phyloP scores from a whole-genome alignment of 2,329 filamentous ascomycete species.

The Diaporthe humulicola region DNA sequence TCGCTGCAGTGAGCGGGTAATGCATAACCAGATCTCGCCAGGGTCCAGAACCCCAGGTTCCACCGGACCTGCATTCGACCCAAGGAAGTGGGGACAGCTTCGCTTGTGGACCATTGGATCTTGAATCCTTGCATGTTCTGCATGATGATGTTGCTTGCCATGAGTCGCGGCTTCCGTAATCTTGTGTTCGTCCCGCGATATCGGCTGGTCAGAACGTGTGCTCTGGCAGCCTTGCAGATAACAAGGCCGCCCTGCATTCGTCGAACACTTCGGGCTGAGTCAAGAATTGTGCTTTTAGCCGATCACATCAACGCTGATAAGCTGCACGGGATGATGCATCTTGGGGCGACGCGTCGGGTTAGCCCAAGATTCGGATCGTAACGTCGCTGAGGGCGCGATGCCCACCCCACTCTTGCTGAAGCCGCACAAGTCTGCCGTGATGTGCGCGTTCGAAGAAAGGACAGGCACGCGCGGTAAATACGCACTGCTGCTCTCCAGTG shows the following conservation, averaged over 20 bases:
- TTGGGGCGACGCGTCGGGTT: neutral
- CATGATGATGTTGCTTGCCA: conserved; percentile 37
- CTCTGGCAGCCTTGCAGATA: conserved; percentile 25
- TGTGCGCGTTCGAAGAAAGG: neutral
- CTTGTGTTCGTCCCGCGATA: conserved; percentile 32
- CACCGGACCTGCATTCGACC: conserved; percentile 35
- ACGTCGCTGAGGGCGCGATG: neutral
- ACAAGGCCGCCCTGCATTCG: conserved; percentile 22
- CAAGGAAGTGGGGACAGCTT: conserved; percentile 32
- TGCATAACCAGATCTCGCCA: conserved; percentile 17
- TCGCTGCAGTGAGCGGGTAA: conserved; percentile 10
- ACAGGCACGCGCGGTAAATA: neutral
- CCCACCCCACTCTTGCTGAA: neutral
- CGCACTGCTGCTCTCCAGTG: neutral
- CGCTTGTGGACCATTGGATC: conserved; percentile 31
- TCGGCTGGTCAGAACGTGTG: conserved; percentile 25
- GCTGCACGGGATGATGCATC: neutral
- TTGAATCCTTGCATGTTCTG: conserved; percentile 35
- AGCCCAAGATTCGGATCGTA: too few species aligned
- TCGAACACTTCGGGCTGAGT: neutral
- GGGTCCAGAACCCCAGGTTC: conserved; percentile 28
- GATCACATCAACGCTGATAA: conserved; percentile 10
- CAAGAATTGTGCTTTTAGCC: neutral
- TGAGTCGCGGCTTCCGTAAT: conserved; percentile 33
- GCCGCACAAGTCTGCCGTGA: neutral